Evolutionary conservation across 2,329 filamentous ascomycete genomes (phyloP).

Genomic region (Thelonectria olida): DNA sequence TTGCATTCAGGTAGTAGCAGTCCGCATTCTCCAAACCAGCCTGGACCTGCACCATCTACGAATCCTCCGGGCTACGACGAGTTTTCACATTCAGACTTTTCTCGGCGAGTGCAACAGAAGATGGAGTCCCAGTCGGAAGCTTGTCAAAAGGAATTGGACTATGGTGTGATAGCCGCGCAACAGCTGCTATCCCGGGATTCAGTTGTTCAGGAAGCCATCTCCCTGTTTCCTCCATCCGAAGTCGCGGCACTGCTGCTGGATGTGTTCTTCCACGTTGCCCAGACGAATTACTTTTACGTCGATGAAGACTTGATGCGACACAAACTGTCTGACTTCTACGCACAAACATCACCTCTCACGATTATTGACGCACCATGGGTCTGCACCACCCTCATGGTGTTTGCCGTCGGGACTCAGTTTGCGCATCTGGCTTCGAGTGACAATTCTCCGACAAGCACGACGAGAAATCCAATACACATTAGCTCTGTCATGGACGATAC

Average conservation of each 20-base stretch:
- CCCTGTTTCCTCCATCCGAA: slow-evolving; percentile 27
- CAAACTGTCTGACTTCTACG: slow-evolving; percentile 29
- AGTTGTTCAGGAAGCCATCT: slow-evolving; percentile 24
- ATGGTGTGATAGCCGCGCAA: background rate
- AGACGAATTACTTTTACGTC: slow-evolving; percentile 38
- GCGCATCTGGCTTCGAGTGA: slow-evolving; percentile 23
- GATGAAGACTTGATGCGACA: slow-evolving; percentile 30
- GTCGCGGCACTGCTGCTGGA: slow-evolving; percentile 25
- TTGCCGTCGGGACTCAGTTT: slow-evolving; percentile 34
- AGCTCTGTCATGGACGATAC: slow-evolving; percentile 29
- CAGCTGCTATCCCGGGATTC: slow-evolving; percentile 16
- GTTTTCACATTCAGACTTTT: slow-evolving; percentile 28
- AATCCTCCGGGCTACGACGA: slow-evolving; percentile 8
- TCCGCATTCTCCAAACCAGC: background rate
- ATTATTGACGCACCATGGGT: slow-evolving; percentile 30
- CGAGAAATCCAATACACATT: slow-evolving; percentile 17
- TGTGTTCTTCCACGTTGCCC: slow-evolving; percentile 34
- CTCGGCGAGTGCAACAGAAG: slow-evolving; percentile 18
- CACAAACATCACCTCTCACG: background rate
- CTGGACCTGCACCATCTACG: background rate
- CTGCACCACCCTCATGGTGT: slow-evolving; percentile 34
- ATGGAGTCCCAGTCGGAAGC: slow-evolving; percentile 10
- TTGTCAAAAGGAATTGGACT: slow-evolving; percentile 7
- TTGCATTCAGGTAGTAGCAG: background rate
- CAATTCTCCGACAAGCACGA: background rate